A percentile compares a stretch with the other conserved stretches of the same genome.
Conservation (phyloP, 345 rosid species). For the Murraya paniculata region DNA sequence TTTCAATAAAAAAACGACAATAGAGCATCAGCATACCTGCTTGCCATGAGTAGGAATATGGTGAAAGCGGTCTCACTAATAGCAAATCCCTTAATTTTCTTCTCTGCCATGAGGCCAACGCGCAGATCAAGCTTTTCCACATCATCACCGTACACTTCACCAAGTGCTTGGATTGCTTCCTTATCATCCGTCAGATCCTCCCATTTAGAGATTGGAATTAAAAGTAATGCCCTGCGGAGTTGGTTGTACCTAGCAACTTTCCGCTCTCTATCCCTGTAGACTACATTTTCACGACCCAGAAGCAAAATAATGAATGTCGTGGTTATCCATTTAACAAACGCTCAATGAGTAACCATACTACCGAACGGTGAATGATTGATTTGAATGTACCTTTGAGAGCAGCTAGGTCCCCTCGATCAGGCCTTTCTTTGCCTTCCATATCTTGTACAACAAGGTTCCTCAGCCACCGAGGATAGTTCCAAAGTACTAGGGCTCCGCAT, state of each 20-base stretch:
- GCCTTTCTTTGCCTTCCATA: slow-evolving; percentile 40
- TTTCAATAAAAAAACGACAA: no score
- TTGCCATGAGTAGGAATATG: slow-evolving; percentile 40
- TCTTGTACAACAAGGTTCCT: slow-evolving; percentile 41
- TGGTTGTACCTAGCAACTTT: slow-evolving; percentile 53
- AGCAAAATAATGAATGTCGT: no score
- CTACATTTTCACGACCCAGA: background rate
- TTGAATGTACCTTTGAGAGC: slow-evolving; percentile 45
- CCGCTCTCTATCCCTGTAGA: slow-evolving; percentile 64
- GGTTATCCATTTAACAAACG: no score
- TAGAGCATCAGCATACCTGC: no score
- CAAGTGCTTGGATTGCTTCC: no score
- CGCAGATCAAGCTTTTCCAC: slow-evolving; percentile 52
- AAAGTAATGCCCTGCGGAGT: slow-evolving; percentile 37
- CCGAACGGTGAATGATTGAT: no score
- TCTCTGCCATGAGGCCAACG: slow-evolving; percentile 59
- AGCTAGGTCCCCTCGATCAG: slow-evolving; percentile 49
- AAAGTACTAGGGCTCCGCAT: slow-evolving; percentile 48
- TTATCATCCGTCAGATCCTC: no score
- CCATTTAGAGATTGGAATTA: background rate
- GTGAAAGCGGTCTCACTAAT: slow-evolving; percentile 58
- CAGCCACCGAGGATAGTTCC: slow-evolving; percentile 59
- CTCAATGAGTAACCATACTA: no score
- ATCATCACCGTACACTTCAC: slow-evolving; percentile 39
- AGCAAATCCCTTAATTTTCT: slow-evolving; percentile 56